Base-by-base conservation (phyloP, 2,329 filamentous ascomycete genomes). In the Pyrenochaeta sp. region DNA sequence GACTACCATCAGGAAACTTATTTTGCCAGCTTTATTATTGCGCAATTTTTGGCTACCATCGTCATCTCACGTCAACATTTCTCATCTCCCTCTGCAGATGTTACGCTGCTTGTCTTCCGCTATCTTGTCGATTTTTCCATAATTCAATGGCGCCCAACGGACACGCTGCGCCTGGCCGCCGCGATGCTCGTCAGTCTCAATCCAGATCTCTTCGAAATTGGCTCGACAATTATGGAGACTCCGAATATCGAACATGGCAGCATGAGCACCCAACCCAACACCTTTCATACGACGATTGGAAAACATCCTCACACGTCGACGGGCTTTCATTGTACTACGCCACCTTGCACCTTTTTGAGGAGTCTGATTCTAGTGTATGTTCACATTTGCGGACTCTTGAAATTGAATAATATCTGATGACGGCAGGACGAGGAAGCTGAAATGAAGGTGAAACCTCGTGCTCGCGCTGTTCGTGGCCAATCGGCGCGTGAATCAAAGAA, bases 251-350 rank as follows among this genome's bases (percentile, higher is more conserved):
- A 25, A 49, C 56, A 15, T 77, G 73, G 59, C 65, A 62, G 50
- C 62, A 62, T 36, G 64, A 65, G 39, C 58, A 65, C 56, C 63
- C 67, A 22, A 55, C 60, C 32, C 58, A 68, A 52, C 54, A 66
- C 25, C 60, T 73, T 50, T 63, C 66, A 30, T 76, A 75, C 57
- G 70, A 75, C 19, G 69, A 66, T 15, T 77, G 74, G 74, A 61
- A 66, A 30, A 53, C 57, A 48, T 72, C 69, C 22, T 56, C 71
- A 42, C 65, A 71, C 50, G 65, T 67, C 24, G 64, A 69, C 28
- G 72, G 73, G 15, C 62, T 69, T 22, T 72, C 68, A 52, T 53
- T 77, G 19, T 75, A 71, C 57, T 67, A 73, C 52, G 66, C 72
- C 19, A 67, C 73, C 48, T 50, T 71, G 45, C 59, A 67, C 42